Evolutionary conservation across 1,284 basidiomycete species (phyloP).

Genomic region (Ustilago shanxiensis): DNA sequence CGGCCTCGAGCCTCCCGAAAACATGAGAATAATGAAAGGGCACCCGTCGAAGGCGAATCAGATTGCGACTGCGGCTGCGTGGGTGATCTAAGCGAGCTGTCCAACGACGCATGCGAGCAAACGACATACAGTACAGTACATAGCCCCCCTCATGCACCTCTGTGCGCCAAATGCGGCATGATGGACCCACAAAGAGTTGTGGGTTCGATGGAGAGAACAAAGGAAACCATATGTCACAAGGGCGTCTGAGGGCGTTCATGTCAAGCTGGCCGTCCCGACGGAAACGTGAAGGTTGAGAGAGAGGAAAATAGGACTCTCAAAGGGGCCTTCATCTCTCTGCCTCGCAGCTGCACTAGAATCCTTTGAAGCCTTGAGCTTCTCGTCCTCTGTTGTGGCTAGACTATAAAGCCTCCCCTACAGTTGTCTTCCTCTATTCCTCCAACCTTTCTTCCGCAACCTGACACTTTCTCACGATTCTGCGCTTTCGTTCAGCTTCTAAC

Average conservation of each 20-base stretch:
- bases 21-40: constrained; percentile 6
- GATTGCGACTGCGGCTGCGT: background rate
- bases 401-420: background rate
- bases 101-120: constrained; percentile 1
- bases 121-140: background rate
- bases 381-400: background rate
- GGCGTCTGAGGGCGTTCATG: background rate
- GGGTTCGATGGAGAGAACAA: background rate
- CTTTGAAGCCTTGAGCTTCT: background rate
- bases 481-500: background rate
- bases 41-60: background rate
- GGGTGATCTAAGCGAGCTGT: constrained; percentile 12
- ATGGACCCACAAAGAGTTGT: background rate
- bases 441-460: background rate
- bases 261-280: background rate
- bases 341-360: background rate
- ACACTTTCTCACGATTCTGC: background rate
- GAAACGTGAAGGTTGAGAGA: background rate
- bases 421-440: background rate
- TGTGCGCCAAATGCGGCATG: background rate
- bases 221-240: background rate
- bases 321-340: background rate
- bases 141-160: background rate
- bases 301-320: background rate
- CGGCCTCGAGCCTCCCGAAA: background rate